Base-by-base conservation (phyloP, 345 rosid genomes). In the Aethionema arabicum region DNA sequence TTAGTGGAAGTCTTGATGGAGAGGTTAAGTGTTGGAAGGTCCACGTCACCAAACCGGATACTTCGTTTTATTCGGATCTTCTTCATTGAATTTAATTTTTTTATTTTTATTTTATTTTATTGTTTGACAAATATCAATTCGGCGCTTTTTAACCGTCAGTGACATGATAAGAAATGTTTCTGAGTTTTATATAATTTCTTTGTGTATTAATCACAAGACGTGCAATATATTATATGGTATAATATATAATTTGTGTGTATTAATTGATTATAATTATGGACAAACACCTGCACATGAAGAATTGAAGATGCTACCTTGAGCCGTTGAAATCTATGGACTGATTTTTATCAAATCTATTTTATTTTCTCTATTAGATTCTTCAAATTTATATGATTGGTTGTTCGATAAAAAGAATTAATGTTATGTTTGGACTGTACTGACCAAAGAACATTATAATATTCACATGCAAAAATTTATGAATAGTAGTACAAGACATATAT, bases 1-100 rank as follows among this genome's bases (percentile, higher is more conserved):
- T 77, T 32, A 79, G 95, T 44, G 98, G 97, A 4, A 79, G 89
- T 73, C 79, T 90, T 9, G 95, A 85, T 27, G 95, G 97, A 4
- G 93, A 85, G 79, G 74, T 83, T 5, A 87, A 71, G 71, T 77
- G 70, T 63, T 83, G 97, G 93, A 82, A 72, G 60, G 79, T 86
- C 31, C 50, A 75, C 32, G 53, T 86, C 40, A 77, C 82, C 48
- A 70, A 40, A 61, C 76, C 64, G 49, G 47, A 16, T 27, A 61
- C 60, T 58, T 74, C 74, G 10, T 12, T 69, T 12, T 50, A 67
- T 50, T 55, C 36, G 11, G 12, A 70, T 69, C 53, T 43, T 11
- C 16, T 27, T 45, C 12, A 15, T 38, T 72, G 27, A 46, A 14
- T 45, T 44, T 32, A 52, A 56, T 27, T 61, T 7, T 13, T 29